Conservation (phyloP, 2,329 filamentous ascomycete genomes). For the Fonsecaea nubica region DNA sequence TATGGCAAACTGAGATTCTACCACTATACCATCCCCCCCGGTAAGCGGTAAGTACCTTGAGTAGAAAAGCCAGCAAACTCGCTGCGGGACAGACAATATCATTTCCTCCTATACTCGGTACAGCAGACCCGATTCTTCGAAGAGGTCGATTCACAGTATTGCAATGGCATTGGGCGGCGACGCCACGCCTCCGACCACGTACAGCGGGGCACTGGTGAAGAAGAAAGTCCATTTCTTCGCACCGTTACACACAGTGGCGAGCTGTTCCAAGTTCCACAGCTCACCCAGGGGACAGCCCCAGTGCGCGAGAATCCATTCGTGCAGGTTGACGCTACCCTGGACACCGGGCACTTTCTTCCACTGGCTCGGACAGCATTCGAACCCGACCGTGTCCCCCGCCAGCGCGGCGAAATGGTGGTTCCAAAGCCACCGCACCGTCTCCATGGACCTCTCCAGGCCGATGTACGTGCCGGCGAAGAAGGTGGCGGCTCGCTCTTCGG, state of each 20-base stretch:
- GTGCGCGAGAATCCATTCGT: conserved; percentile 35
- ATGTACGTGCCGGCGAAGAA: background rate
- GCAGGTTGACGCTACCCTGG: background rate
- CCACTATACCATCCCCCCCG: no score
- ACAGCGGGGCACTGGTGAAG: conserved; percentile 46
- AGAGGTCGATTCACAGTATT: no score
- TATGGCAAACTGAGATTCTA: no score
- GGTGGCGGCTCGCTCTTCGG: background rate
- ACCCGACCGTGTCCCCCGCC: conserved; percentile 43
- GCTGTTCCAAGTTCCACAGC: conserved; percentile 47
- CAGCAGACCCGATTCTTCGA: no score
- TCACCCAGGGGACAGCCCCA: conserved; percentile 40
- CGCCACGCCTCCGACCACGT: conserved; percentile 32
- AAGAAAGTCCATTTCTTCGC: conserved; percentile 54
- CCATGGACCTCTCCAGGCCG: conserved; percentile 43
- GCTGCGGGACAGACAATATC: no score
- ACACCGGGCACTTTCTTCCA: background rate
- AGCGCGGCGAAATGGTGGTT: conserved; percentile 44
- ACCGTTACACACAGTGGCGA: conserved; percentile 45
- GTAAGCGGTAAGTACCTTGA: no score
- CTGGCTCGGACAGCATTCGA: conserved; percentile 22
- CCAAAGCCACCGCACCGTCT: conserved; percentile 43
- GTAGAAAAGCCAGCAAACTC: no score
- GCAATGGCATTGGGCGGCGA: conserved; percentile 31
- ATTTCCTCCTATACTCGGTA: no score